Evolutionary conservation across 139 green algal species (phyloP).

Genomic region (Chlorella sp.): DNA sequence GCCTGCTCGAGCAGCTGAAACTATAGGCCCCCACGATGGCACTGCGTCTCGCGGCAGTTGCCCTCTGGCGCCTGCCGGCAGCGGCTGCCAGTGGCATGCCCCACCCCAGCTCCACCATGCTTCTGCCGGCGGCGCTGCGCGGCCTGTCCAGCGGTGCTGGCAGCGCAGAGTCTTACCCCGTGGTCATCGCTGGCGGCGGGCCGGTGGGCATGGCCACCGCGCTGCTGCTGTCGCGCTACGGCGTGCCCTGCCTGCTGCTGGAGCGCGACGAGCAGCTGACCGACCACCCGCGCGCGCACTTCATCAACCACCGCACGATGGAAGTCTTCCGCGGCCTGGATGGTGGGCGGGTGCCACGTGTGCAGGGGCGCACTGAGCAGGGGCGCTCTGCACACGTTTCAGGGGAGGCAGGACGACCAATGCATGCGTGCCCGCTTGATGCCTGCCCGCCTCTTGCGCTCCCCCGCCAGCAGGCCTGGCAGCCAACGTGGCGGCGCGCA

Average conservation of each 20-base stretch:
- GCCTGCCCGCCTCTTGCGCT: not conserved
- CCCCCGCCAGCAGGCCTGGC: slow-evolving; percentile 16
- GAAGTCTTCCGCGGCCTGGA: slow-evolving; percentile 62
- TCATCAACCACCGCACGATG: slow-evolving; percentile 96
- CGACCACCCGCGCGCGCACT: slow-evolving; percentile 88
- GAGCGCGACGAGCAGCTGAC: slow-evolving; percentile 48
- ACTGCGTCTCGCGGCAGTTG: not conserved
- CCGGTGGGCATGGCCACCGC: slow-evolving; percentile 78
- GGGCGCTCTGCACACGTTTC: not conserved
- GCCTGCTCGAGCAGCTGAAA: slow-evolving; percentile 34
- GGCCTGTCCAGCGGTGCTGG: not conserved
- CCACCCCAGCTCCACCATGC: not conserved
- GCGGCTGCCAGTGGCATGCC: not conserved
- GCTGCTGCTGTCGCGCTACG: slow-evolving; percentile 64
- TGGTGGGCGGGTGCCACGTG: too few relatives aligned
- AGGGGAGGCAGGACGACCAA: not conserved
- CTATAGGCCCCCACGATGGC: slow-evolving; percentile 4
- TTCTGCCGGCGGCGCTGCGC: not conserved
- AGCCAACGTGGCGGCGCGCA: slow-evolving; percentile 48
- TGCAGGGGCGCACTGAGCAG: not conserved
- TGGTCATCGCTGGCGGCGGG: slow-evolving; percentile 80
- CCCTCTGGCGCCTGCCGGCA: not conserved
- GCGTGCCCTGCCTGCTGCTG: slow-evolving; percentile 67
- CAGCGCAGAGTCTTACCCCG: slow-evolving; percentile 41
- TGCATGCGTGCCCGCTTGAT: slow-evolving; percentile 55